Base-by-base conservation (phyloP, 352 stramenopile genomes). In the Elongisporangium anandrum region DNA sequence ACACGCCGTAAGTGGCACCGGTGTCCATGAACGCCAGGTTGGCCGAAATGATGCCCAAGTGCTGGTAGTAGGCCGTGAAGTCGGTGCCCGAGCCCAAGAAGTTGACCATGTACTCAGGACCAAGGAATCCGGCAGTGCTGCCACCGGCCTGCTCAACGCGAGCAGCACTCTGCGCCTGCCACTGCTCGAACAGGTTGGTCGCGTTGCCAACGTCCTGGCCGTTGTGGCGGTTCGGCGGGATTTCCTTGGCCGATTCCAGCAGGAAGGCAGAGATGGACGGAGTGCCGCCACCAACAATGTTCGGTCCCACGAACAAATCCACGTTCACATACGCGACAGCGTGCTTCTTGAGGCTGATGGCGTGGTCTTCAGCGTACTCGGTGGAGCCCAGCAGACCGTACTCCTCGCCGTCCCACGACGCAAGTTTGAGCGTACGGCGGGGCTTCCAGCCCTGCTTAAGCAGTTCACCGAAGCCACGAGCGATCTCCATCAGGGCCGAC, bases 311-410 rank as follows among this genome's bases (percentile, higher is more conserved):
- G 3, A 92, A 76, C 2, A 67, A 75, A 56, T 97, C 90, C 0
- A 95, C 85, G 68, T 97, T 97, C 26, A 97, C 63, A 52, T 97
- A 97, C 1, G 80, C 83, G 0, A 90, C 74, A 0, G 85, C 80
- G 10, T 93, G 65, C 53, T 78, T 54, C 7, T 79, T 73, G 10
- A 93, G 63, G 22, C 57, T 45, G 7, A 77, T 38, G 6, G 68
- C 69, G 56, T 90, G 69, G 29, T 90, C 72, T 60, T 97, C 88
- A 2, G 70, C 87, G 60, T 79, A 97, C 49, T 90, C 88, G 1
- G 88, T 96, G 20, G 77, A 92, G 7, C 89, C 89, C 1, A 97
- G 47, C 20, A 97, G 62, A 19, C 77, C 83, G 59, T 80, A 76
- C 58, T 95, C 87, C 57, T 96, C 87, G 45, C 84, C 87, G 54